phyloP scores from a whole-genome alignment of 345 rosid genomes.

The Ailanthus altissimus region DNA sequence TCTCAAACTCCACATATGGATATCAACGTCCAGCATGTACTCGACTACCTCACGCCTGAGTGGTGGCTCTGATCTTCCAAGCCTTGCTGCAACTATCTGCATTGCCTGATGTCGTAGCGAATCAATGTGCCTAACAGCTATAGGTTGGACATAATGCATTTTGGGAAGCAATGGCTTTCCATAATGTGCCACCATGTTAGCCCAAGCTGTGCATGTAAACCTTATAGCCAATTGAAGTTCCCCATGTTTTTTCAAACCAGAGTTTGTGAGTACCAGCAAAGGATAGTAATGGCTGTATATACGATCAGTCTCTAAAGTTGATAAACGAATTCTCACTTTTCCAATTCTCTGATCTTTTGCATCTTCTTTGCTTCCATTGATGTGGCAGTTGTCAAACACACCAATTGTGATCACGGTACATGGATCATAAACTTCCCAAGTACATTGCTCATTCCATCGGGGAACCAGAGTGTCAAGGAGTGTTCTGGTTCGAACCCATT shows the following conservation, averaged over 20 bases:
- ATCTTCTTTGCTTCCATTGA: conserved; percentile 66
- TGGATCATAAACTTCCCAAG: conserved; percentile 95
- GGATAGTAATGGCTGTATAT: conserved; percentile 96
- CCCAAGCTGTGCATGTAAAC: conserved; percentile 82
- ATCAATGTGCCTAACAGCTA: conserved; percentile 72
- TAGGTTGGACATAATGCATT: conserved; percentile 87
- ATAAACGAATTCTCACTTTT: conserved; percentile 86
- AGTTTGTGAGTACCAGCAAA: conserved; percentile 64
- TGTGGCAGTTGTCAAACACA: conserved; percentile 79
- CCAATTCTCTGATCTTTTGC: conserved; percentile 76
- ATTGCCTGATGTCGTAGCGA: conserved; percentile 84
- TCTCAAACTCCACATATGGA: conserved; percentile 89
- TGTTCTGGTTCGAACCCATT: conserved; percentile 95
- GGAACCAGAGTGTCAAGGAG: conserved; percentile 77
- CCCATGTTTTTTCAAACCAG: conserved; percentile 82
- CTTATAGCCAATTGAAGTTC: conserved; percentile 90
- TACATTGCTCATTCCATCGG: conserved; percentile 93
- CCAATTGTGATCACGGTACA: conserved; percentile 93
- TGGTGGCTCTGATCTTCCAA: conserved; percentile 86
- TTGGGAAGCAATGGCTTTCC: conserved; percentile 90
- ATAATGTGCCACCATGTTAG: conserved; percentile 86
- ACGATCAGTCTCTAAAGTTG: conserved; percentile 81
- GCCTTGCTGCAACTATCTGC: conserved; percentile 78
- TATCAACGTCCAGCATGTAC: conserved; percentile 93
- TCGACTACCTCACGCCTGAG: conserved; percentile 82